Evolutionary conservation across 768 basidiomycete species (phyloP).

Genomic region (Naganishia vaughanmartiniae): DNA sequence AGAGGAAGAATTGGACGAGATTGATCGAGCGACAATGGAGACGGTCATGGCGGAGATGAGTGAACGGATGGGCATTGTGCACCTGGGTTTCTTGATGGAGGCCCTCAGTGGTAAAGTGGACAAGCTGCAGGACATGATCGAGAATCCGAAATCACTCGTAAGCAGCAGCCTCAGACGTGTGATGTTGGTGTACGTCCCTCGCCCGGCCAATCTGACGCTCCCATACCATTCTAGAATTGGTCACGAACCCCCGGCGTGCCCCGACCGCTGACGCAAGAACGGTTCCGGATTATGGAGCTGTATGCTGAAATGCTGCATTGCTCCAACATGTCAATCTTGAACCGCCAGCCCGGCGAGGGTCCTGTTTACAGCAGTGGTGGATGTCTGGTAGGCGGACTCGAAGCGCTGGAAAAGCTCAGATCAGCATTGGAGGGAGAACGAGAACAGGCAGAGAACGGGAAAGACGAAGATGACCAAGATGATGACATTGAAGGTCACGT

Average conservation of each 20-base stretch:
- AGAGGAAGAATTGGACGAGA: slow-evolving; percentile 35
- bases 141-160: slow-evolving; percentile 73
- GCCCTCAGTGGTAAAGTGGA: slow-evolving; percentile 68
- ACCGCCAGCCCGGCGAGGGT: slow-evolving; percentile 68
- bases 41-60: slow-evolving; percentile 44
- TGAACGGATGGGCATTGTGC: slow-evolving; percentile 61
- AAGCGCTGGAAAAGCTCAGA: slow-evolving; percentile 79
- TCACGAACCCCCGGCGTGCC: slow-evolving; percentile 57
- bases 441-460: slow-evolving; percentile 58
- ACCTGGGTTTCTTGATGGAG: slow-evolving; percentile 76
- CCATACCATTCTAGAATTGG: slow-evolving; percentile 33
- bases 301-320: slow-evolving; percentile 96
- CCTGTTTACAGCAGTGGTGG: slow-evolving; percentile 78
- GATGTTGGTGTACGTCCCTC: background rate
- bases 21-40: slow-evolving; percentile 43
- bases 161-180: slow-evolving; percentile 49
- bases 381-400: slow-evolving; percentile 78
- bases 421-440: slow-evolving; percentile 66
- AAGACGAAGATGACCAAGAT: slow-evolving; percentile 71
- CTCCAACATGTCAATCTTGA: slow-evolving; percentile 95
- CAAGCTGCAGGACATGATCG: slow-evolving; percentile 68
- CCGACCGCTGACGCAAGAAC: slow-evolving; percentile 83
- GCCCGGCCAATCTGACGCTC: background rate
- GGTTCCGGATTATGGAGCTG: slow-evolving; percentile 92
- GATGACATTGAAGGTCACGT: slow-evolving; percentile 59